These are phyloP conservation scores for Nicotiana undulata DNA, from an alignment of 257 asterid genomes.

Conservation along the genomic window DNA sequence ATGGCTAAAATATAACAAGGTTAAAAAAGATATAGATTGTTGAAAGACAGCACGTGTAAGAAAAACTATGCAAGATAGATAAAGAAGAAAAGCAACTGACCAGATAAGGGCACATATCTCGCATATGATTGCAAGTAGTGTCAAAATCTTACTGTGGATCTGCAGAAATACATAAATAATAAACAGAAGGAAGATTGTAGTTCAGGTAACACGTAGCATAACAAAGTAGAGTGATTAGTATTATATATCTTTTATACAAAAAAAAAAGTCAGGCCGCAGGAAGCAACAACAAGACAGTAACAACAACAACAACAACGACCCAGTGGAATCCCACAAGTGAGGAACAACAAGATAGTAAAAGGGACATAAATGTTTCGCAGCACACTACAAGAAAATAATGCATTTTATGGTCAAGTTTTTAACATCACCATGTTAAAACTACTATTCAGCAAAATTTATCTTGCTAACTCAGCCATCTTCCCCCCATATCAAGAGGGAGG, in stretches of 20 bases:
- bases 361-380: not conserved
- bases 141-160: slow-evolving; percentile 88
- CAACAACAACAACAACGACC: no score
- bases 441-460: not conserved
- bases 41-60: not conserved
- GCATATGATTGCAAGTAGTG: slow-evolving; percentile 69
- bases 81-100: slow-evolving; percentile 39
- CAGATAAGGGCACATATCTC: slow-evolving; percentile 89
- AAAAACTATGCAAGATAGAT: slow-evolving; percentile 9
- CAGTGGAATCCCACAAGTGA: no score
- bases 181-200: not conserved
- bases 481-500: not conserved
- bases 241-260: not conserved
- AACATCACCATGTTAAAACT: not conserved
- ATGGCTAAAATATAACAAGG: not conserved
- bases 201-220: not conserved
- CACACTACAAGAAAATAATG: not conserved
- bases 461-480: not conserved
- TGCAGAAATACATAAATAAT: slow-evolving; percentile 25
- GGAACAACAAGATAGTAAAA: not conserved
- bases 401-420: not conserved
- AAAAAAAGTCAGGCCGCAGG: not conserved
- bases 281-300: not conserved
- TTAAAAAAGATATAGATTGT: not conserved
- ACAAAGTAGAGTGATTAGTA: not conserved